Evolutionary conservation across 2,329 filamentous ascomycete species (phyloP).

Genomic region (Paraphaeosphaeria minitans): DNA sequence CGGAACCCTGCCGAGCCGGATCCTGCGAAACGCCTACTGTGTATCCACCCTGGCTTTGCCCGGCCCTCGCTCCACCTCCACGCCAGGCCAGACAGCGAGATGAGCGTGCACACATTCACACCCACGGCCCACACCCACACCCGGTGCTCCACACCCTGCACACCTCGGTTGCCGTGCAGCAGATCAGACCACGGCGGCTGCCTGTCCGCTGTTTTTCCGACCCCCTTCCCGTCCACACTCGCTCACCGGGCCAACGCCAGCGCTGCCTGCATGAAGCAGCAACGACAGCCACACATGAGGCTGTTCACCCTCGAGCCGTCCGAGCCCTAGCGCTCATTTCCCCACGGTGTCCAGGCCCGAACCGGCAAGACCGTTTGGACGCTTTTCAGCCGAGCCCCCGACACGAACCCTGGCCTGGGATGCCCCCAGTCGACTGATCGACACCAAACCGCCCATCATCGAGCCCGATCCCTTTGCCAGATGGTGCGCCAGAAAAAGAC

Average conservation of each 20-base stretch:
- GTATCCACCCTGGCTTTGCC: not conserved
- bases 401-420: constrained; percentile 32
- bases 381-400: constrained; percentile 45
- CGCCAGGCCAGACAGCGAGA: not conserved
- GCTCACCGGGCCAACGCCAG: not conserved
- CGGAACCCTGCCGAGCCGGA: not conserved
- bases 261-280: not conserved
- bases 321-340: constrained; percentile 20
- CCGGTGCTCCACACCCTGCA: not conserved
- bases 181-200: not conserved
- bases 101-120: not conserved
- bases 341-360: constrained; percentile 40
- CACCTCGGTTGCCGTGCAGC: not conserved
- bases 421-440: constrained; percentile 37
- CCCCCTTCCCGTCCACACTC: not conserved
- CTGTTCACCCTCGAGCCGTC: constrained; percentile 9
- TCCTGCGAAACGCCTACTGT: not conserved
- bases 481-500: constrained; percentile 23
- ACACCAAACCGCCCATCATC: constrained; percentile 19
- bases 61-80: not conserved
- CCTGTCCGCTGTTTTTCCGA: not conserved
- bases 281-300: constrained; percentile 11
- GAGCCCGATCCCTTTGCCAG: constrained; percentile 4
- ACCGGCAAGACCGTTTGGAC: constrained; percentile 38
- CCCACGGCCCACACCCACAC: no score